Percentiles rank a stretch among this genome's conserved stretches.
Evolutionary conservation across 179 eudicot species (phyloP).

Genomic region (Drosera spatulata): DNA sequence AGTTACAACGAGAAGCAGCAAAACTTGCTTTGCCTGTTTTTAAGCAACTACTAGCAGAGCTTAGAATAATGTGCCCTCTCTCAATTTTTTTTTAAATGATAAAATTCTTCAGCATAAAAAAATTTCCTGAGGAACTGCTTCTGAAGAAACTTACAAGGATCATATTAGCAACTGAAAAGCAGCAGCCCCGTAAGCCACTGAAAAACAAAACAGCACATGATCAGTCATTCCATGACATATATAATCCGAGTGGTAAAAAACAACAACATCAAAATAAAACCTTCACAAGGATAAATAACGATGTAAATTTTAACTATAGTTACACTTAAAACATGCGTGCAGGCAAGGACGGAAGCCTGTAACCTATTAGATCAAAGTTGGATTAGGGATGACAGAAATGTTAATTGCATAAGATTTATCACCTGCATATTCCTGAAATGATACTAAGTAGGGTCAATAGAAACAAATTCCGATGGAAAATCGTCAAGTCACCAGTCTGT

Average conservation of each 20-base stretch:
- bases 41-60: too few relatives aligned
- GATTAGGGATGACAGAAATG: too few relatives aligned
- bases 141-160: slow-evolving; percentile 66
- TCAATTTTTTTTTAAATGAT: too few relatives aligned
- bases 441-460: slow-evolving; percentile 55
- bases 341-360: too few relatives aligned
- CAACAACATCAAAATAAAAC: not conserved
- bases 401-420: slow-evolving; percentile 75
- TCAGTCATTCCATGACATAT: slow-evolving; percentile 16
- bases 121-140: not conserved
- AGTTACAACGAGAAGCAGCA: too few relatives aligned
- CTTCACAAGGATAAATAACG: too few relatives aligned
- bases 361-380: too few relatives aligned
- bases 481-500: slow-evolving; percentile 51
- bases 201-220: slow-evolving; percentile 13
- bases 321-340: not conserved
- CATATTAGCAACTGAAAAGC: slow-evolving; percentile 93
- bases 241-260: slow-evolving; percentile 6
- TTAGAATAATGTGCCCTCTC: too few relatives aligned
- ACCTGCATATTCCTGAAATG: slow-evolving; percentile 98
- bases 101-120: too few relatives aligned
- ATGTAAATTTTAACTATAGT: not conserved
- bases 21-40: too few relatives aligned
- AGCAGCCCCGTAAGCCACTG: slow-evolving; percentile 94
- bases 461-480: slow-evolving; percentile 65